phyloP scores from a whole-genome alignment of 129 eudicot genomes.

The Tanacetum coccineum region DNA sequence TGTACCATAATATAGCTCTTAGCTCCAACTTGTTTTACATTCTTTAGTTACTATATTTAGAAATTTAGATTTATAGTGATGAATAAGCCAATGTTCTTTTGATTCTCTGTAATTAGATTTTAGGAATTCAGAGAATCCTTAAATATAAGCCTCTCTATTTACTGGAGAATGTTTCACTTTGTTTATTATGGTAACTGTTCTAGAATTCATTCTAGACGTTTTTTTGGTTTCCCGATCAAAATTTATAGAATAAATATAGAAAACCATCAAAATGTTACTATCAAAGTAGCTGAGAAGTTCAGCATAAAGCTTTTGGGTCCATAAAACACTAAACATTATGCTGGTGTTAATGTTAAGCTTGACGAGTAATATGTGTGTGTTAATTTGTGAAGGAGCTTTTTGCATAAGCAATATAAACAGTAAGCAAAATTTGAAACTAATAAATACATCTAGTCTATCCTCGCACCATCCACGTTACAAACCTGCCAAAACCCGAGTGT shows the following conservation, averaged over 20 bases:
- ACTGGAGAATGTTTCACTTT: conserved; percentile 2
- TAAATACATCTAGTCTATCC: no score
- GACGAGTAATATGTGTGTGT: no score
- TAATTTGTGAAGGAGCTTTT: no score
- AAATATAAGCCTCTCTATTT: not conserved
- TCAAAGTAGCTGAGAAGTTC: not conserved
- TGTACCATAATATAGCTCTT: conserved; percentile 10
- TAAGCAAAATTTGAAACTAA: no score
- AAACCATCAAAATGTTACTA: not conserved
- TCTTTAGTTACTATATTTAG: not conserved
- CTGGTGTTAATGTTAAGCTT: no score
- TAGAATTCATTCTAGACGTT: not conserved
- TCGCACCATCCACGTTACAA: no score
- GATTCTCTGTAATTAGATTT: conserved; percentile 4
- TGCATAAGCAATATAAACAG: no score
- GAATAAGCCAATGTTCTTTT: conserved; percentile 18
- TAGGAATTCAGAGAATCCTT: conserved; percentile 16
- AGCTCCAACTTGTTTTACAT: conserved; percentile 6
- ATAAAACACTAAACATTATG: no score
- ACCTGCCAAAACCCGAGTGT: no score
- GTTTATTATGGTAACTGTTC: not conserved
- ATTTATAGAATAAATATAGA: not conserved
- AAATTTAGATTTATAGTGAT: conserved; percentile 13
- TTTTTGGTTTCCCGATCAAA: not conserved
- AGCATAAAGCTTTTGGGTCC: not conserved